These are phyloP conservation scores for Zoysia pacifica DNA, from an alignment of 176 grass and related monocot species.

Conservation along the genomic window DNA sequence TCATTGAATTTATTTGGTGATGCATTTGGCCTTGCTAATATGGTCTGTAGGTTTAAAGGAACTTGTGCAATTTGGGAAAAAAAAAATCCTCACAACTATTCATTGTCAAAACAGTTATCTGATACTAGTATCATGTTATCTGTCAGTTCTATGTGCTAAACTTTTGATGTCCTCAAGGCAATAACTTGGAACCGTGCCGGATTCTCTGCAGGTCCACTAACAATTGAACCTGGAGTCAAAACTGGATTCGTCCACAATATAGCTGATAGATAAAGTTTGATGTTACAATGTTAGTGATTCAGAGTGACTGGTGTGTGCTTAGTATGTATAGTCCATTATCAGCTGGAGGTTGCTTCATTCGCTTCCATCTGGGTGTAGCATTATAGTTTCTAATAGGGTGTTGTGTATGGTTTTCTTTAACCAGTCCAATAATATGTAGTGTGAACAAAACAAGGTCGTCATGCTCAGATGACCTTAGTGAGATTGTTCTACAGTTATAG, in stretches of 20 bases:
- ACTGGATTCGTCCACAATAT: neutral
- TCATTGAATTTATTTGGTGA: neutral
- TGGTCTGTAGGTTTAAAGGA: neutral
- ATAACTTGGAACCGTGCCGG: neutral
- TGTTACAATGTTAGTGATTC: neutral
- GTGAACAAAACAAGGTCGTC: slow-evolving; percentile 24
- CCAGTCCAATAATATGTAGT: slow-evolving; percentile 11
- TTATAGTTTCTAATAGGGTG: neutral
- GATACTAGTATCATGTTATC: neutral
- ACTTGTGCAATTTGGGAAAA: neutral
- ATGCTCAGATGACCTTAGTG: slow-evolving; percentile 27
- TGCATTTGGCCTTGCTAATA: neutral
- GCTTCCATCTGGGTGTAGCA: neutral
- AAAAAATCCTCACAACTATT: too few species aligned
- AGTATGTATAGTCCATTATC: neutral
- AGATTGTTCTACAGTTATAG: neutral
- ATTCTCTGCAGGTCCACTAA: slow-evolving; percentile 41
- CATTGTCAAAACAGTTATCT: too few species aligned
- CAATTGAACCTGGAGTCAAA: slow-evolving; percentile 19
- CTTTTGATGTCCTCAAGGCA: slow-evolving; percentile 8
- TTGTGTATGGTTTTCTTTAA: neutral
- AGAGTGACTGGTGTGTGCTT: neutral
- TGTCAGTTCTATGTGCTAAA: neutral
- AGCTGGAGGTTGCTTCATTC: slow-evolving; percentile 23
- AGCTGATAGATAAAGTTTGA: neutral